phyloP scores from a whole-genome alignment of 768 basidiomycete genomes.

The Melanogaster broomeanus region DNA sequence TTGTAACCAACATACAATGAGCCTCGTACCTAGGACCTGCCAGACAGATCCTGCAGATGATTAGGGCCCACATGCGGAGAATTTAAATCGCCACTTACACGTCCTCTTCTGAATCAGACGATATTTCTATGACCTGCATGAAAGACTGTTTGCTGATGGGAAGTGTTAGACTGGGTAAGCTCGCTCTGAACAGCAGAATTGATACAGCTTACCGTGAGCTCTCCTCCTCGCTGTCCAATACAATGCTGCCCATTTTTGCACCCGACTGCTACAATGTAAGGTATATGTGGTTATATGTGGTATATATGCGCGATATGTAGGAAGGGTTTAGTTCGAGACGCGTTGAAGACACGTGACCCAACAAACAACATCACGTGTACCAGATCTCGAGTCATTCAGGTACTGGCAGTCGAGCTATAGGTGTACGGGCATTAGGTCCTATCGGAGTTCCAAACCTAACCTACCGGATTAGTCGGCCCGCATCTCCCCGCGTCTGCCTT shows the following conservation, averaged over 20 bases:
- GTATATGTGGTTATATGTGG: no score
- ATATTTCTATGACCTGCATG: slow-evolving; percentile 54
- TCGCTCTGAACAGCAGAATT: not conserved
- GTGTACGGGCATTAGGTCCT: no score
- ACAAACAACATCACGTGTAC: no score
- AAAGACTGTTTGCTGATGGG: slow-evolving; percentile 1
- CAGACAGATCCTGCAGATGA: slow-evolving; percentile 8
- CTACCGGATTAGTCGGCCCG: no score
- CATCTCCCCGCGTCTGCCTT: no score
- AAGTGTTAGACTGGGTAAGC: not conserved
- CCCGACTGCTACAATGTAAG: not conserved
- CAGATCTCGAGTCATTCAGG: no score
- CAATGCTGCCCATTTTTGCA: slow-evolving; percentile 13
- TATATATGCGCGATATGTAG: no score
- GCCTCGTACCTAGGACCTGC: slow-evolving; percentile 8
- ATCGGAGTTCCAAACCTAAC: no score
- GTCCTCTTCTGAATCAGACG: slow-evolving; percentile 48
- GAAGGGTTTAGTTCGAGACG: no score
- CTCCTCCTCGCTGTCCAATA: slow-evolving; percentile 55
- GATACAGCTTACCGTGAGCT: slow-evolving; percentile 30
- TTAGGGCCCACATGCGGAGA: not conserved
- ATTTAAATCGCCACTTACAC: slow-evolving; percentile 23
- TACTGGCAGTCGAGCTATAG: no score
- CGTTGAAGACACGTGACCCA: no score
- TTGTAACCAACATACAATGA: slow-evolving; percentile 11